phyloP scores from a whole-genome alignment of 2,329 filamentous ascomycete species.

The Talaromyces sp. region DNA sequence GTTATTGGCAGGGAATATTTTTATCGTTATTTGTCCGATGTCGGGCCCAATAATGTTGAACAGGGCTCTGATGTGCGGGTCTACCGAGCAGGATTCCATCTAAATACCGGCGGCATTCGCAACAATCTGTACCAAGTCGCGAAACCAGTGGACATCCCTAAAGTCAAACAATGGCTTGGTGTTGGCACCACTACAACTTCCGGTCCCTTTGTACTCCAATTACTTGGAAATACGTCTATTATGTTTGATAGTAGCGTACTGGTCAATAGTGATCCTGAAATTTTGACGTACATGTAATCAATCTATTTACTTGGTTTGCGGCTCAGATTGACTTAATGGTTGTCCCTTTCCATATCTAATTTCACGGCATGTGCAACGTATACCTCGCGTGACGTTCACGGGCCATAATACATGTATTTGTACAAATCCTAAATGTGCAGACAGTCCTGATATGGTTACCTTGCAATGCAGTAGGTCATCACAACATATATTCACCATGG shows the following conservation, averaged over 20 bases:
- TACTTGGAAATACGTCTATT: not conserved
- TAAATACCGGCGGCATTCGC: not conserved
- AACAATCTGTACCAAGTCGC: not conserved
- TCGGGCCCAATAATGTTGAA: not conserved
- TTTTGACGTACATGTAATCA: not conserved
- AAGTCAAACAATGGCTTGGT: not conserved
- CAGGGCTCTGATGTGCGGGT: not conserved
- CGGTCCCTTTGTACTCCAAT: not conserved
- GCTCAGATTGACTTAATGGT: not conserved
- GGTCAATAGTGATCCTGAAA: not conserved
- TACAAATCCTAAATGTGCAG: not conserved
- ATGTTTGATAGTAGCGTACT: not conserved
- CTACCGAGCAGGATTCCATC: not conserved
- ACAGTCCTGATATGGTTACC: not conserved
- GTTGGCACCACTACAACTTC: not conserved
- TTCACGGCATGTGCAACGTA: no score
- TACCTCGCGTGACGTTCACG: not conserved
- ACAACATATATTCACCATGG: not conserved
- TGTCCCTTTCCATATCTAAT: not conserved
- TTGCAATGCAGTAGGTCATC: not conserved
- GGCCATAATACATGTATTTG: not conserved
- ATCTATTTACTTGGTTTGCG: not conserved
- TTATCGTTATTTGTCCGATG: no score
- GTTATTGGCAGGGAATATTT: no score
- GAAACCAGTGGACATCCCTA: not conserved